Base-by-base conservation (phyloP, 192 early-diverging fungal genomes). In the Coemansia sp. region DNA sequence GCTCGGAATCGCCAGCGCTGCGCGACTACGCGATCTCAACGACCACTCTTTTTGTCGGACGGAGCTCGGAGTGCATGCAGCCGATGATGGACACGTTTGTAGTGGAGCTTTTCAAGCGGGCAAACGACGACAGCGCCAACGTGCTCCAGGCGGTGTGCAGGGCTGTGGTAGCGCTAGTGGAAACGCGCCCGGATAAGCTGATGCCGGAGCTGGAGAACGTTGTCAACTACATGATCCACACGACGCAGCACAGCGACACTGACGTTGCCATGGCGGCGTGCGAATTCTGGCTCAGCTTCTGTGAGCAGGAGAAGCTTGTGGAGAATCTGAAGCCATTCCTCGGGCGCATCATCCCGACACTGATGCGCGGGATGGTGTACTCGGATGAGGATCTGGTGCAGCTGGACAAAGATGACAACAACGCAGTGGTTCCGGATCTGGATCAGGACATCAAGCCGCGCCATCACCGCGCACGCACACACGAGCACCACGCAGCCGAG, bases 221-320 rank as follows among this genome's bases (percentile, higher is more conserved):
- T 37, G 92, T 98, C 57, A 89, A 92, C 73, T 99, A 96, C 77
- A 98, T 99, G 93, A 86, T 99, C 10, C 92, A 89, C 77, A 93
- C 90, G 52, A 98, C 93, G n/a, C 89, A 93, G 85, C 88, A 92
- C 67, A 71, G 68, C 64, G 93, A 97, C 64, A 86, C 92, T 19
- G 85, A 89, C 39, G 88, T 98, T 56, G 97, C 97, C n/a, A 85
- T 97, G 65, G 98, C 98, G 79, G 97, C 97, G 10, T 95, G 94
- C 77, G 98, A 99, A 84, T 99, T 99, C 81, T 99, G 97, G 97
- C 76, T 97, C 41, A 90, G 92, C 45, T 94, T 98, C 86, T 94
- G 93, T 60, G 98, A 99, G 79, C 94, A 96, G 68, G 91, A 94
- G 50, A 87, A 87, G 37, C 69, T 96, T 65, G 82, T 86, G 56